Conservation (phyloP, 306 rosid species). For the Rosa rugosa region DNA sequence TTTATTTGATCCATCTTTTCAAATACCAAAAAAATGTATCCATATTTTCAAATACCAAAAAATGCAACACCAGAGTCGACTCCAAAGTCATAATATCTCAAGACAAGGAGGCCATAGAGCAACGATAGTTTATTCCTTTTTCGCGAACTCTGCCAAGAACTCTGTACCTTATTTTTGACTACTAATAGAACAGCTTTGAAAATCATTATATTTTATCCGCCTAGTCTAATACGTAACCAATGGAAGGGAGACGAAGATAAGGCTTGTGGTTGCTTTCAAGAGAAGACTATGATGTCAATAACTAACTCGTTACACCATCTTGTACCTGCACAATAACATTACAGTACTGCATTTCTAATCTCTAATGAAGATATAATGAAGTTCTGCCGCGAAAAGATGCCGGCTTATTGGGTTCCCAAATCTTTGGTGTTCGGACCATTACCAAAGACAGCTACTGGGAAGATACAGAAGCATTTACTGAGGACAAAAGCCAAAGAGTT, state of each 20-base stretch:
- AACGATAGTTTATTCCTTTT: too few species aligned
- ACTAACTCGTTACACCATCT: not conserved
- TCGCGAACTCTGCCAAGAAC: too few species aligned
- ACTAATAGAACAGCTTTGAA: too few species aligned
- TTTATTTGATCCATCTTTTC: too few species aligned
- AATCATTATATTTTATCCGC: too few species aligned
- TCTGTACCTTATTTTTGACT: too few species aligned
- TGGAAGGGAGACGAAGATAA: not conserved
- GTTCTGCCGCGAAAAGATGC: slow-evolving; percentile 77
- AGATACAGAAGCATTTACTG: slow-evolving; percentile 81
- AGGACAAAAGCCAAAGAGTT: slow-evolving; percentile 67
- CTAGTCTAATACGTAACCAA: too few species aligned
- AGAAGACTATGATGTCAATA: not conserved
- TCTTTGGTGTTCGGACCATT: slow-evolving; percentile 66
- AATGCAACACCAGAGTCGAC: too few species aligned
- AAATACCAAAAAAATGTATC: too few species aligned
- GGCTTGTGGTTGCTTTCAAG: not conserved
- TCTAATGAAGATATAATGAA: slow-evolving; percentile 57
- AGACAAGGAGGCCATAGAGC: too few species aligned
- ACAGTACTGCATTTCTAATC: not conserved
- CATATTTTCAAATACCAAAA: too few species aligned
- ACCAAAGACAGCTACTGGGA: slow-evolving; percentile 76
- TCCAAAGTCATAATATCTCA: too few species aligned
- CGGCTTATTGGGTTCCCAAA: slow-evolving; percentile 81
- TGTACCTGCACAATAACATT: not conserved